These are phyloP conservation scores for Dianthus caryophyllus DNA, from an alignment of 148 eudicot species.

Conservation along the genomic window DNA sequence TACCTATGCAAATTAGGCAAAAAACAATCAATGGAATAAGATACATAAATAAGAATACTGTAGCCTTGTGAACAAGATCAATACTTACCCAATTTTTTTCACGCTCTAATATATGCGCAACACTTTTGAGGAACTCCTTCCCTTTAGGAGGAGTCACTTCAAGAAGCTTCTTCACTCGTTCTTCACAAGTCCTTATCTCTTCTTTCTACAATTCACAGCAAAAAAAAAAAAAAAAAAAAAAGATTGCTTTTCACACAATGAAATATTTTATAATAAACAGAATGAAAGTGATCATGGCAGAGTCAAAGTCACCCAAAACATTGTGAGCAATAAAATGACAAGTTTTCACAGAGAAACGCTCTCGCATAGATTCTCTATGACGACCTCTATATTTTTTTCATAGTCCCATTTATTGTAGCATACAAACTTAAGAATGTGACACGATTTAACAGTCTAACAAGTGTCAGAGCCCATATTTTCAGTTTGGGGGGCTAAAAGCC, in stretches of 20 bases:
- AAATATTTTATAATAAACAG: neutral
- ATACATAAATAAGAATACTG: neutral
- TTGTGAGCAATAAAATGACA: neutral
- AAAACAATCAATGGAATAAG: conserved; percentile 4
- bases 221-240: conserved; percentile 10
- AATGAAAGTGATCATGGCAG: neutral
- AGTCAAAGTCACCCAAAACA: neutral
- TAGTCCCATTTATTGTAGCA: no score
- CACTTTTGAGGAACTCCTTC: conserved; percentile 66
- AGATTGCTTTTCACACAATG: neutral
- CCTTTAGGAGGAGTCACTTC: conserved; percentile 90
- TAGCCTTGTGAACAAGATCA: neutral
- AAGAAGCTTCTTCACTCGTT: conserved; percentile 87
- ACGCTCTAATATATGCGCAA: conserved; percentile 92
- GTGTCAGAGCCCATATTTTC: no score
- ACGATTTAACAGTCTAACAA: no score
- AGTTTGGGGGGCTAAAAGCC: no score
- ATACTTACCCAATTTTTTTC: conserved; percentile 89
- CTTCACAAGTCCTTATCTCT: conserved; percentile 75
- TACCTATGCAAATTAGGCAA: conserved; percentile 41
- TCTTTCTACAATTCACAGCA: conserved; percentile 81
- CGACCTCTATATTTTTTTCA: neutral
- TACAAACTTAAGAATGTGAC: no score
- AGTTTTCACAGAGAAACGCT: neutral
- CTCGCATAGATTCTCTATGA: neutral